These are phyloP conservation scores for Penicillium sp. DNA, from an alignment of 2,329 filamentous ascomycete species.

Conservation along the genomic window DNA sequence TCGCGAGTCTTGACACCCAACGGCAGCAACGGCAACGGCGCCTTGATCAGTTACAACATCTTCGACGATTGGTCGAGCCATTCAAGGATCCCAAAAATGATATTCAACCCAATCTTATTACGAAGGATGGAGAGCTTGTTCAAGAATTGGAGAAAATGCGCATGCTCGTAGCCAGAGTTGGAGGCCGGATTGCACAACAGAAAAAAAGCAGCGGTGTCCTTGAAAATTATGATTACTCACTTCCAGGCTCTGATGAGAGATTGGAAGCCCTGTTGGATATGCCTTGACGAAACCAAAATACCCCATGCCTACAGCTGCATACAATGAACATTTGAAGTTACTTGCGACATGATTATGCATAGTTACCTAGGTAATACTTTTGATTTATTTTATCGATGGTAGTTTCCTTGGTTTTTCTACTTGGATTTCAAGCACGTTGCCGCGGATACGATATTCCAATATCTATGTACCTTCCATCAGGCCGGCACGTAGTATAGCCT, in stretches of 20 bases:
- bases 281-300: conserved; percentile 28
- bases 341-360: background rate
- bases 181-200: conserved; percentile 37
- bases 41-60: conserved; percentile 48
- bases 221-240: conserved; percentile 23
- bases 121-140: conserved; percentile 51
- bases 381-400: background rate
- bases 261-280: conserved; percentile 41
- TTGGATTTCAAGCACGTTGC: background rate
- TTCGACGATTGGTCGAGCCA: conserved; percentile 50
- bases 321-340: background rate
- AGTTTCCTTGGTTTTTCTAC: background rate
- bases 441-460: background rate
- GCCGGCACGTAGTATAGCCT: conserved; percentile 1
- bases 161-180: conserved; percentile 47
- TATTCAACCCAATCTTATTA: conserved; percentile 57
- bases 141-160: conserved; percentile 53
- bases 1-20: conserved; percentile 48
- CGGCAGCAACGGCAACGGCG: conserved; percentile 49
- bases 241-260: conserved; percentile 34
- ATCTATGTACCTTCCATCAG: conserved; percentile 14
- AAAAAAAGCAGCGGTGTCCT: conserved; percentile 18
- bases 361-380: background rate
- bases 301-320: conserved; percentile 3
- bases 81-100: conserved; percentile 51